A percentile compares a stretch with the other conserved stretches of the same genome.
Conservation (phyloP, 106 monocot species). For the Dioscorea alata region DNA sequence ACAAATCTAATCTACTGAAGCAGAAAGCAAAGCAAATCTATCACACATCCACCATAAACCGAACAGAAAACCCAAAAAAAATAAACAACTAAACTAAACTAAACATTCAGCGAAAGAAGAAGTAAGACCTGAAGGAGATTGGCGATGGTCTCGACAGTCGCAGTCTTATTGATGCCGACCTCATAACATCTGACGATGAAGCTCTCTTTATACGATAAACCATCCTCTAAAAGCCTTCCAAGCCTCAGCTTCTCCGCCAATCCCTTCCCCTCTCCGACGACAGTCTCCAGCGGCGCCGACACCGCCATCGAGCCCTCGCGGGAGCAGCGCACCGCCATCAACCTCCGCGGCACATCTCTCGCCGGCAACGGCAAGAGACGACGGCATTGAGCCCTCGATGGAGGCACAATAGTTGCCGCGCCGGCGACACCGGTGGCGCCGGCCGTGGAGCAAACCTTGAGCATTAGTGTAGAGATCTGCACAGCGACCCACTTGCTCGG, state of each 20-base stretch:
- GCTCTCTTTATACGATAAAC: constrained; percentile 93
- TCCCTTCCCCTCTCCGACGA: constrained; percentile 9
- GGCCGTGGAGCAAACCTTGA: not conserved
- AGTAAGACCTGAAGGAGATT: constrained; percentile 79
- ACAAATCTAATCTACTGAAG: too few relatives aligned
- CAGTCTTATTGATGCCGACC: constrained; percentile 97
- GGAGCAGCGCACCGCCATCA: not conserved
- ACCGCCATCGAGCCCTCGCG: not conserved
- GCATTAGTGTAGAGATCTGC: constrained; percentile 13
- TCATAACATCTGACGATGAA: constrained; percentile 88
- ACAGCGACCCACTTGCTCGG: not conserved
- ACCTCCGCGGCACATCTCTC: not conserved
- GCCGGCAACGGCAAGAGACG: constrained; percentile 2
- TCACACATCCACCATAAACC: too few relatives aligned
- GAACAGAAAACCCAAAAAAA: too few relatives aligned
- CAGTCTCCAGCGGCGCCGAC: constrained; percentile 1
- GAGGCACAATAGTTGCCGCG: not conserved
- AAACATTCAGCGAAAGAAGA: not conserved
- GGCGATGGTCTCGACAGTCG: constrained; percentile 96
- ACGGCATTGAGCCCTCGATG: not conserved
- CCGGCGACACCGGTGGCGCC: not conserved
- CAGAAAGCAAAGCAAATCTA: too few relatives aligned
- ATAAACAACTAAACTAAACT: too few relatives aligned
- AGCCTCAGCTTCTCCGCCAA: constrained; percentile 64
- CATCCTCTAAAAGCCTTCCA: constrained; percentile 76